Base-by-base conservation (phyloP, 2,329 filamentous ascomycete species). In the Aspergillus tanneri region DNA sequence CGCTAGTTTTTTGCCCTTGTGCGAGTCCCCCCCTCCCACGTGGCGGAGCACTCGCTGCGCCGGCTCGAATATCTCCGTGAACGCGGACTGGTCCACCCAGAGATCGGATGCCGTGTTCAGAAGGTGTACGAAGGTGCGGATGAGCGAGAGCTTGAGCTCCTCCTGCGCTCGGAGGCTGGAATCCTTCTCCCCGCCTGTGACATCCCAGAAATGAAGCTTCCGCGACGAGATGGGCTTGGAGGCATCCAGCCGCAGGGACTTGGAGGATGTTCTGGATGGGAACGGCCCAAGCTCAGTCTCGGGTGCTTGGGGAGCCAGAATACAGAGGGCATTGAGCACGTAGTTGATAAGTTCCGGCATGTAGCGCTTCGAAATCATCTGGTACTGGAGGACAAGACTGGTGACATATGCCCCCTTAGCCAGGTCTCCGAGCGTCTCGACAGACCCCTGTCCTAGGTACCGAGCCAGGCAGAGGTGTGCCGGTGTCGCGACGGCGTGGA, bases 401-500 rank as follows among this genome's bases (percentile, higher is more conserved):
- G 83, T 82, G n/a, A 95, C 72, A 65, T 89, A 96, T 7, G 84
- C 81, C 9, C 93, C 93, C 2, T 78, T 84, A 3, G 82, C 80
- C 51, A 88, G 81, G 57, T 93, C 87, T 6, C 78, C 72, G 3
- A 89, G 69, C 6, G 73, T 76, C 35, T 81, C 76, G 0, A 90
- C 84, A 0, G 85, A 77, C 47, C 84, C 89, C 59, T 96, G 84
- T 1, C 87, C 89, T 21, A 99, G 78, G 70, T 88, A 96, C 46
- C 89, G 83, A 10, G 81, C 82, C 69, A 97, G 88, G n/a, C 85
- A 81, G 4, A 96, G 82, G 70, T 90, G 87, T 0, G 92, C 87
- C 2, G 93, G 93, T 2, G 93, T 99, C 32, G 90, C 87, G 27
- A 97, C 89, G 60, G 93, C 87, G 62, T 99, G 93, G 70, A 97